Base-by-base conservation (phyloP, 495 filamentous ascomycete species). In the Lophiotrema nucula region DNA sequence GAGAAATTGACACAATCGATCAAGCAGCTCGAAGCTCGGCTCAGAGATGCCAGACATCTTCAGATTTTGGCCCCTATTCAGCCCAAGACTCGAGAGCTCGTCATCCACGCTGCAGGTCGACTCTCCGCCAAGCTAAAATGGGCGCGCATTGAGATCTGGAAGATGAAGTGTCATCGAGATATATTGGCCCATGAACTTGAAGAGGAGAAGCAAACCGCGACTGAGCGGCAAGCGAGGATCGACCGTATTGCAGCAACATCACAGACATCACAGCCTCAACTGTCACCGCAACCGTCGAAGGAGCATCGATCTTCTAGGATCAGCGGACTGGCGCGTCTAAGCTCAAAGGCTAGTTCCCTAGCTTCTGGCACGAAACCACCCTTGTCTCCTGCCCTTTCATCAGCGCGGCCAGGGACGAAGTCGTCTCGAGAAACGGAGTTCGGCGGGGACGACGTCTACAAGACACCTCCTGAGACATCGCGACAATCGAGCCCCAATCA, bases 71-170 rank as follows among this genome's bases (percentile, higher is more conserved):
- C 92, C 2, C 93, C 93, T 0, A 88, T 97, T 43, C 86, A 93
- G 62, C 81, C 84, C 1, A 89, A 88, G 66, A 92, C 90, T 4
- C 78, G 93, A 49, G 93, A 97, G 65, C 81, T 89, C 25, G 82
- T 97, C 52, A 80, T 97, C 21, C 77, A 90, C 62, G 86, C 89
- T 27, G 95, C 93, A 13, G 91, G 85, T 2, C 82, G 87, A 11
- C 85, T 96, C 74, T 83, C 92, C 22, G 91, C 91, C 4, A 92
- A 93, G 64, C 75, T 97, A 33, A 92, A 95, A 68, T 97, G 92
- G 92, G 83, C 86, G 18, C 79, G 93, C 56, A 90, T 92, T 69
- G 91, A 96, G 58, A 92, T 96, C 12, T 97, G 90, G 90, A 89
- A 86, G 23, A 79, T 92, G 56, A 91, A 82, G 68, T 97, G 92